Evolutionary conservation across 2,329 filamentous ascomycete species (phyloP).

Genomic region (Fonsecaea pugnacius): DNA sequence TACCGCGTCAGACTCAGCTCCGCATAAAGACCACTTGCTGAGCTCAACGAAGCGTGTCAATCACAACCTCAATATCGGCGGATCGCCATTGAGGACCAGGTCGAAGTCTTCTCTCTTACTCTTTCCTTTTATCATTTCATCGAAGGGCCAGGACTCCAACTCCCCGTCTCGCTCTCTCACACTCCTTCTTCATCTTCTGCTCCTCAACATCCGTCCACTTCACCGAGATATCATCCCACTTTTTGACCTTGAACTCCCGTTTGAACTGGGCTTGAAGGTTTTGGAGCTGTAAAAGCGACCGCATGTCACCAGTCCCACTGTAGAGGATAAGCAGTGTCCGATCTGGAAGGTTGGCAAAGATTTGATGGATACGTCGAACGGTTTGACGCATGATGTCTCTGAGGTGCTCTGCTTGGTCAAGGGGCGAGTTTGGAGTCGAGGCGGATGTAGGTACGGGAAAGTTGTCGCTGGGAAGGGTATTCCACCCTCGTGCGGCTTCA

Average conservation of each 20-base stretch:
- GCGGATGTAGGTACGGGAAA: not conserved
- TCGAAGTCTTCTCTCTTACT: not conserved
- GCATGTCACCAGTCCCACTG: constrained; percentile 66
- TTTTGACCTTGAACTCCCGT: constrained; percentile 62
- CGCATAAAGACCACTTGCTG: not conserved
- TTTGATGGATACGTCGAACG: constrained; percentile 54
- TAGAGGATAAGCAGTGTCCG: constrained; percentile 65
- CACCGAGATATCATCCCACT: constrained; percentile 66
- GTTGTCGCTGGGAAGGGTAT: constrained; percentile 32
- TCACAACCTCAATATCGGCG: not conserved
- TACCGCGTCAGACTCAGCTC: not conserved
- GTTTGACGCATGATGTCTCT: constrained; percentile 55
- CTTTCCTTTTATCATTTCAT: constrained; percentile 42
- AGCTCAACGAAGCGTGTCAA: not conserved
- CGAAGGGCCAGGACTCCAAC: constrained; percentile 65
- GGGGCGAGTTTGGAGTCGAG: constrained; percentile 20
- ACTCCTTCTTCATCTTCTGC: constrained; percentile 61
- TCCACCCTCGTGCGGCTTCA: constrained; percentile 64
- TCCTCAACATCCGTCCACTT: constrained; percentile 69
- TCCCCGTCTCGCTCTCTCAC: constrained; percentile 60
- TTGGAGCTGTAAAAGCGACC: constrained; percentile 61
- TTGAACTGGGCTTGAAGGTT: constrained; percentile 60
- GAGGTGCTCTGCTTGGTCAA: constrained; percentile 41
- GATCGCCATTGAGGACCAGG: not conserved
- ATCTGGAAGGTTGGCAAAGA: constrained; percentile 61